Base-by-base conservation (phyloP, 768 basidiomycete genomes). In the Lactifluus piperatus region DNA sequence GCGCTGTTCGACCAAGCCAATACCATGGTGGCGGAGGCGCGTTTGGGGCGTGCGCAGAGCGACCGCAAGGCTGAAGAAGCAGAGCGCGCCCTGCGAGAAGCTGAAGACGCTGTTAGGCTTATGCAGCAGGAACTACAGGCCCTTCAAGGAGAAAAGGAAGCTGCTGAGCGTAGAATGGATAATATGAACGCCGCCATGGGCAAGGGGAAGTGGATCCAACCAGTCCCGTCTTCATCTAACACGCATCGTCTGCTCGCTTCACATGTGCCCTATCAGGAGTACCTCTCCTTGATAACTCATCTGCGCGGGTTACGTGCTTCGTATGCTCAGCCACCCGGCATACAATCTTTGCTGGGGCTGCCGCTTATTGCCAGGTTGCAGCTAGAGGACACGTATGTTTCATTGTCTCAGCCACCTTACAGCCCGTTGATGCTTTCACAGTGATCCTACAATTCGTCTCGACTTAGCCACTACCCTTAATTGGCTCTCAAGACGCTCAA, bases 1-100 rank as follows among this genome's bases (percentile, higher is more conserved):
- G 81, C 75, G 49, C 76, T 99, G 18, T 99, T 99, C 68, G 81
- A 82, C 52, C 88, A 97, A 72, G 95, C 95, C 6, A 98, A 99
- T 70, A 85, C 80, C 6, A 99, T 99, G 97, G 95, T 98, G n/a
- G 92, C 91, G 0, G 88, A 92, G 69, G 95, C 94, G 22, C 81
- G 94, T 16, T 79, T 84, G 60, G 74, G 70, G 16, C 75, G 78
- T 36, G 84, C 86, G 36, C 68, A 77, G 62, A 85, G 88, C 76
- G 80, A 93, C 67, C 78, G 84, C 43, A 88, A 90, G 67, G 83
- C 86, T 2, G 80, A 81, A 58, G 83, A 84, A 32, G 84, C 91
- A 11, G 90, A 95, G 71, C 75, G 77, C 24, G 86, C 90, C 9
- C 71, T 94, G 59, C 83, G 80, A 64, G 81, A 83, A n/a, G 89